Evolutionary conservation across 192 early-diverging fungal genomes (phyloP).

Genomic region (Neocallimastix lanati): DNA sequence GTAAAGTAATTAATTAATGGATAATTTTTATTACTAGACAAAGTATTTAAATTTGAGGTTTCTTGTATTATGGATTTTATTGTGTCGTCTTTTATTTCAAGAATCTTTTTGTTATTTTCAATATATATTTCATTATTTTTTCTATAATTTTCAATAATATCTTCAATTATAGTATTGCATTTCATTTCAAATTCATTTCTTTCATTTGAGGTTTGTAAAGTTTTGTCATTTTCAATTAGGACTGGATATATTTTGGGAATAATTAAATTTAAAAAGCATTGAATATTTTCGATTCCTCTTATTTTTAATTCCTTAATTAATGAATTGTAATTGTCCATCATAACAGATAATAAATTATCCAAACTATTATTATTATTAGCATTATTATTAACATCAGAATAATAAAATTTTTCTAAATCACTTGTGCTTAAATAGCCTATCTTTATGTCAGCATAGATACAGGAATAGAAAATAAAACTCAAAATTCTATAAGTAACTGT

Average conservation of each 20-base stretch:
- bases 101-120: background rate
- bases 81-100: background rate
- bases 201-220: background rate
- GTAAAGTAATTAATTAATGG: background rate
- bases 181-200: background rate
- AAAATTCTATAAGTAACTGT: background rate
- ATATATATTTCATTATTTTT: background rate
- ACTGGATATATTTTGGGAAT: background rate
- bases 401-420: background rate
- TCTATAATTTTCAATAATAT: background rate
- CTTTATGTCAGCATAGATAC: background rate
- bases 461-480: background rate
- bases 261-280: background rate
- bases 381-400: background rate
- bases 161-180: background rate
- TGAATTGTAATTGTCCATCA: background rate
- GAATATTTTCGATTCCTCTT: background rate
- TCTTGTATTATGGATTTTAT: background rate
- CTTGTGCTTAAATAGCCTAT: background rate
- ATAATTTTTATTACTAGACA: background rate
- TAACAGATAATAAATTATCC: no score
- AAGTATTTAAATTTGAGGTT: background rate
- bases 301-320: background rate
- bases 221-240: background rate
- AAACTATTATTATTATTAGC: no score